These are phyloP conservation scores for Sparassis latifolia DNA, from an alignment of 1,284 basidiomycete species.

Conservation along the genomic window DNA sequence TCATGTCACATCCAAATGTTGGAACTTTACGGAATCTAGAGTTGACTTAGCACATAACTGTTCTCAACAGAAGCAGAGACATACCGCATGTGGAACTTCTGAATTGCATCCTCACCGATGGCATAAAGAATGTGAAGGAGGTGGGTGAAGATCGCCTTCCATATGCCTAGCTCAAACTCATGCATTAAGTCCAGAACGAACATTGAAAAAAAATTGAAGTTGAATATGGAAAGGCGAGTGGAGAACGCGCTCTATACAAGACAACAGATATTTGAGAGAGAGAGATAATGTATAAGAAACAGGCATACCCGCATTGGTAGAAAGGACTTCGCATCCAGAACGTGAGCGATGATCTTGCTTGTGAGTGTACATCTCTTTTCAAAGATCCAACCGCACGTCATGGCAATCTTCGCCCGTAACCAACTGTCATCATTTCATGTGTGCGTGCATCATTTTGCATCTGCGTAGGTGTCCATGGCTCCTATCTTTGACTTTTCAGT, in stretches of 20 bases:
- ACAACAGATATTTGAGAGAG: neutral
- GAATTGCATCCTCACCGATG: constrained; percentile 1
- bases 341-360: too few species aligned
- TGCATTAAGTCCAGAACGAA: constrained; percentile 31
- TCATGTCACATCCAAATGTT: constrained; percentile 21
- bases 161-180: constrained; percentile 31
- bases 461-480: constrained; percentile 1
- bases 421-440: too few species aligned
- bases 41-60: too few species aligned
- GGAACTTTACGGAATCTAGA: constrained; percentile 18
- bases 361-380: too few species aligned
- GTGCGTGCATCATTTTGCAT: too few species aligned
- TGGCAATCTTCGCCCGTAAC: too few species aligned
- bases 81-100: constrained; percentile 10
- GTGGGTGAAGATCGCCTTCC: constrained; percentile 20
- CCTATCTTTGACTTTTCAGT: constrained; percentile 11
- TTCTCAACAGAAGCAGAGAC: neutral
- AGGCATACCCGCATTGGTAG: too few species aligned
- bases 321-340: too few species aligned
- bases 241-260: constrained; percentile 22
- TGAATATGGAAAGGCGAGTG: constrained; percentile 13
- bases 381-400: too few species aligned
- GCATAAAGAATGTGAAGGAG: constrained; percentile 2
- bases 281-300: neutral
- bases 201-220: constrained; percentile 16